phyloP scores from a whole-genome alignment of 108 stramenopile genomes.

The Fistulifera pelliculosa region DNA sequence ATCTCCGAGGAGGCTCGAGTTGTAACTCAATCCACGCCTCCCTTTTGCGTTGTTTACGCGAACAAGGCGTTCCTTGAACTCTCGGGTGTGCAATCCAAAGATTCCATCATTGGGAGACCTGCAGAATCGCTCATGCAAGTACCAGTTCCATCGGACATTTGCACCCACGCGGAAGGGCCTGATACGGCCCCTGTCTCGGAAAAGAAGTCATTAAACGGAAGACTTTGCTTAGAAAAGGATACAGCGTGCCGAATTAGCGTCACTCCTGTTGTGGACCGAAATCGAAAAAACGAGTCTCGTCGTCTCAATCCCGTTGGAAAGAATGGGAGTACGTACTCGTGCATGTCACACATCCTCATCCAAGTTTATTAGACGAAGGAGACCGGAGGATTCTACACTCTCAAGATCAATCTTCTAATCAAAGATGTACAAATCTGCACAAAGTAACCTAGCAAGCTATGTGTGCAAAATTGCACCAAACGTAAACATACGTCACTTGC shows the following conservation, averaged over 20 bases:
- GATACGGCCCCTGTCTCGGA: neutral
- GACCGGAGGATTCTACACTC: neutral
- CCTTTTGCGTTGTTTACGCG: constrained; percentile 13
- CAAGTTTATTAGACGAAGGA: neutral
- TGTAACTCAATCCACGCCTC: constrained; percentile 10
- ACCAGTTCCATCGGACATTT: too few species aligned
- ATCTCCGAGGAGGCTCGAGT: constrained; percentile 8
- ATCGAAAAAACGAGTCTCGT: neutral
- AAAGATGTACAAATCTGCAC: too few species aligned
- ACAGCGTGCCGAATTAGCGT: neutral
- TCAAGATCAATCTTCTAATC: too few species aligned
- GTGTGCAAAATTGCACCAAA: too few species aligned
- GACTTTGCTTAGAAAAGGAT: neutral
- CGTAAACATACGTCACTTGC: too few species aligned
- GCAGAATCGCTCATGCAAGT: neutral
- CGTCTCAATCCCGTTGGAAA: too few species aligned
- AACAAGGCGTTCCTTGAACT: constrained; percentile 13
- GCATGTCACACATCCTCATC: constrained; percentile 4
- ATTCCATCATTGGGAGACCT: neutral
- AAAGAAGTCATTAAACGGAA: neutral
- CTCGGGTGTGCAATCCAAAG: neutral
- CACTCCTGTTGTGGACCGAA: neutral
- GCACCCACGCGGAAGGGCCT: neutral
- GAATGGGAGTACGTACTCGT: neutral
- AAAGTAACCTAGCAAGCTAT: too few species aligned